These are phyloP conservation scores for Aspergillus latus DNA, from an alignment of 2,329 filamentous ascomycete species.

Conservation along the genomic window DNA sequence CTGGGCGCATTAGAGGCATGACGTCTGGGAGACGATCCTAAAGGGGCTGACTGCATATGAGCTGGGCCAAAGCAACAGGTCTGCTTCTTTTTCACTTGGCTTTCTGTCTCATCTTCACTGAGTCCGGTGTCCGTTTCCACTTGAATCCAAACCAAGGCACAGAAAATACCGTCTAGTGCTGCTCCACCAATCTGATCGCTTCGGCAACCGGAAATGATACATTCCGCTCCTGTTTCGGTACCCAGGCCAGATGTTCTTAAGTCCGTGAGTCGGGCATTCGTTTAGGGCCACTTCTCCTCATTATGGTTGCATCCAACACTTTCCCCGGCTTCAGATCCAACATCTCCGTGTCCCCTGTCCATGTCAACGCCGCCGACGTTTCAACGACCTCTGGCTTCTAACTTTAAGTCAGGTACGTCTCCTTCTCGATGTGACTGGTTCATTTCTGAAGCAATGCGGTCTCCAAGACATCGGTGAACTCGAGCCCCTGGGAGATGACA, in stretches of 20 bases:
- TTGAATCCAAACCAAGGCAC: not conserved
- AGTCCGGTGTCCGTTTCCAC: not conserved
- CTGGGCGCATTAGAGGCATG: not conserved
- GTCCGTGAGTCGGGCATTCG: not conserved
- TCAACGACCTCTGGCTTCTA: not conserved
- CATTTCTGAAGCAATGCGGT: not conserved
- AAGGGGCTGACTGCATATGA: not conserved
- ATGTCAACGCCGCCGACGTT: not conserved
- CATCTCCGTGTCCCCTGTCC: not conserved
- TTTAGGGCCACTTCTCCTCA: not conserved
- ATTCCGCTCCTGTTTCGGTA: not conserved
- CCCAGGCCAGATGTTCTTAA: not conserved
- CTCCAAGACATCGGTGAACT: not conserved
- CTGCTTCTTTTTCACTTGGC: not conserved
- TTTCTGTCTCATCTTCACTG: not conserved
- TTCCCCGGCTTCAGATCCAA: not conserved
- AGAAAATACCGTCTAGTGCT: not conserved
- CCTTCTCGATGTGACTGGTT: not conserved
- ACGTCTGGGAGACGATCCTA: not conserved
- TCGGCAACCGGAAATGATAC: not conserved
- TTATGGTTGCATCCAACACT: not conserved
- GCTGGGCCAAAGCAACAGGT: not conserved
- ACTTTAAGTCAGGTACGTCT: not conserved
- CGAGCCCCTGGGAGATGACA: too few species aligned
- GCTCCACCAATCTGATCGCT: not conserved